Percentiles rank a stretch among this genome's conserved stretches.
Conservation (phyloP, 805 yeast species). For the Candida patagonica region DNA sequence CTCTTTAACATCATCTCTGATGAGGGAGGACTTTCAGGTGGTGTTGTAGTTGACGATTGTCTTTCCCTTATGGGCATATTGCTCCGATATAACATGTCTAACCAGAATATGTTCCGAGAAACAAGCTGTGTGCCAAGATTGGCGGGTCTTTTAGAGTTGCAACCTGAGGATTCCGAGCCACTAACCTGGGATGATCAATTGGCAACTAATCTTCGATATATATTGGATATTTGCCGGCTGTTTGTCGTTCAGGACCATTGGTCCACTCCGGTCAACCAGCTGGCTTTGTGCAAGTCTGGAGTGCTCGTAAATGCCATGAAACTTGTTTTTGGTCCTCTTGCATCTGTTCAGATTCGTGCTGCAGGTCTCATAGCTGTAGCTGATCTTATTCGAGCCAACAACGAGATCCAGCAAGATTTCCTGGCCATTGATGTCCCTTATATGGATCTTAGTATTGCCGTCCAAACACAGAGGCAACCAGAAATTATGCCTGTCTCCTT, state of each 20-base stretch:
- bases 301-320: slow-evolving; percentile 57
- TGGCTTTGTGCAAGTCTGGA: slow-evolving; percentile 48
- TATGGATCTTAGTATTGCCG: slow-evolving; percentile 61
- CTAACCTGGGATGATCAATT: slow-evolving; percentile 75
- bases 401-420: slow-evolving; percentile 58
- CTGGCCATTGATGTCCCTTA: slow-evolving; percentile 86
- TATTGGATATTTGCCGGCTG: slow-evolving; percentile 62
- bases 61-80: slow-evolving; percentile 64
- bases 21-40: slow-evolving; percentile 86
- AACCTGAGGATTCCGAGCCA: slow-evolving; percentile 15
- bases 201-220: slow-evolving; percentile 51
- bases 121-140: slow-evolving; percentile 67
- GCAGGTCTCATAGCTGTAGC: slow-evolving; percentile 67
- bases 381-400: slow-evolving; percentile 61
- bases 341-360: slow-evolving; percentile 59
- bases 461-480: slow-evolving; percentile 24
- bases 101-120: slow-evolving; percentile 82
- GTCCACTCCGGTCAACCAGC: slow-evolving; percentile 52
- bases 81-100: slow-evolving; percentile 73
- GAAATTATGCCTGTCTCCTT: slow-evolving; percentile 55
- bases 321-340: slow-evolving; percentile 54
- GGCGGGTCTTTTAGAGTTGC: slow-evolving; percentile 50
- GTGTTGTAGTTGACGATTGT: slow-evolving; percentile 86
- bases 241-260: slow-evolving; percentile 70
- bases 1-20: slow-evolving; percentile 69